These are phyloP conservation scores for Tetrahymena elliotti DNA, from an alignment of 73 alveolate species.

Conservation along the genomic window DNA sequence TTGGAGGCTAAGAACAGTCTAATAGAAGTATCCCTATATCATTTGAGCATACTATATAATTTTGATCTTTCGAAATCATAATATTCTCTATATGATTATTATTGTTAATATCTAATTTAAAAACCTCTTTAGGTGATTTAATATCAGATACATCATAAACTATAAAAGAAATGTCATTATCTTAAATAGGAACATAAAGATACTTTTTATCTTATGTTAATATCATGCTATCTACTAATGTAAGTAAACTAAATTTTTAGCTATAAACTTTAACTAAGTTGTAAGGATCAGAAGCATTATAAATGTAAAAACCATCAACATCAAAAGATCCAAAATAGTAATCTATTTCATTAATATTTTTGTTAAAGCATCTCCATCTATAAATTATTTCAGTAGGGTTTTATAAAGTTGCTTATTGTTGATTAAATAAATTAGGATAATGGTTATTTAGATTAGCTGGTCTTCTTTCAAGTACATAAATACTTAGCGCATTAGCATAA, in stretches of 20 bases:
- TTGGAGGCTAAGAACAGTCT: not conserved
- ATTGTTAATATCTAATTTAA: not conserved
- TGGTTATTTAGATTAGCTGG: not conserved
- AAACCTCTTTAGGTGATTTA: not conserved
- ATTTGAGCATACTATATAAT: not conserved
- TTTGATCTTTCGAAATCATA: not conserved
- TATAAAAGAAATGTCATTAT: not conserved
- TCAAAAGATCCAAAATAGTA: not conserved
- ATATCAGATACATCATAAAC: not conserved
- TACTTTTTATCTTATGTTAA: not conserved
- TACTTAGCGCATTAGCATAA: not conserved
- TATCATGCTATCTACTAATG: not conserved
- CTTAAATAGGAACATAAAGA: not conserved
- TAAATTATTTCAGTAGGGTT: not conserved
- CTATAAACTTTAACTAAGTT: not conserved
- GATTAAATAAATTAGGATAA: not conserved
- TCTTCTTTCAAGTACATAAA: not conserved
- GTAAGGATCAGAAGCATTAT: not conserved
- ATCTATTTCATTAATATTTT: not conserved
- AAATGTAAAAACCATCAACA: not conserved
- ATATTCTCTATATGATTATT: not conserved
- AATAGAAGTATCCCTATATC: not conserved
- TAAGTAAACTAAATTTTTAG: not conserved
- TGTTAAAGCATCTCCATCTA: not conserved
- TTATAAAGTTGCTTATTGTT: not conserved